Evolutionary conservation across 2,329 filamentous ascomycete genomes (phyloP).

Genomic region (Albophoma yamanashiensis): DNA sequence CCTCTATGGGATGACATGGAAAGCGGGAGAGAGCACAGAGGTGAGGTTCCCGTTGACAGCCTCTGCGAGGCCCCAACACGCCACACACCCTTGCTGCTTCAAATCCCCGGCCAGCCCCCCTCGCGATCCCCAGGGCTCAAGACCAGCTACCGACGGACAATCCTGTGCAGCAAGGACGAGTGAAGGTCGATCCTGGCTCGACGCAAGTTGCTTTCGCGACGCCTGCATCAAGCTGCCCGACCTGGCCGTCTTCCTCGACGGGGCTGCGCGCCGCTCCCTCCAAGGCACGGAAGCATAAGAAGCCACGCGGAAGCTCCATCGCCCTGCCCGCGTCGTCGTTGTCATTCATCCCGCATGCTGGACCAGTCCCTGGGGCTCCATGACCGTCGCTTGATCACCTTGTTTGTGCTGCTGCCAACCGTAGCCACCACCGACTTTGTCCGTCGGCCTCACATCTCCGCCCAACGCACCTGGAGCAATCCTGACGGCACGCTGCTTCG

Average conservation of each 20-base stretch:
- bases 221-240: neutral
- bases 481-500: neutral
- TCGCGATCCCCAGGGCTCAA: neutral
- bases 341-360: neutral
- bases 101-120: neutral
- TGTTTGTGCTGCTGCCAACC: constrained; percentile 6
- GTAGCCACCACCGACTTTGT: neutral
- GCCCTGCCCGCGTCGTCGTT: neutral
- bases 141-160: neutral
- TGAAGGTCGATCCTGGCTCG: neutral
- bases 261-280: neutral
- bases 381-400: constrained; percentile 4
- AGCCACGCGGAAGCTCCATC: constrained; percentile 1
- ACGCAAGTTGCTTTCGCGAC: neutral
- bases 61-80: neutral
- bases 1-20: neutral
- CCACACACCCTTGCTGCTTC: neutral
- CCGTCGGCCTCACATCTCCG: neutral
- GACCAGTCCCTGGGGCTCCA: neutral
- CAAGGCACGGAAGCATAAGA: neutral
- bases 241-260: neutral
- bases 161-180: neutral
- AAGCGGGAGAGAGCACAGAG: neutral
- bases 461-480: neutral
- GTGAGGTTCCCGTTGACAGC: neutral